These are phyloP conservation scores for Diaporthe velutina DNA, from an alignment of 2,329 filamentous ascomycete species.

Conservation along the genomic window DNA sequence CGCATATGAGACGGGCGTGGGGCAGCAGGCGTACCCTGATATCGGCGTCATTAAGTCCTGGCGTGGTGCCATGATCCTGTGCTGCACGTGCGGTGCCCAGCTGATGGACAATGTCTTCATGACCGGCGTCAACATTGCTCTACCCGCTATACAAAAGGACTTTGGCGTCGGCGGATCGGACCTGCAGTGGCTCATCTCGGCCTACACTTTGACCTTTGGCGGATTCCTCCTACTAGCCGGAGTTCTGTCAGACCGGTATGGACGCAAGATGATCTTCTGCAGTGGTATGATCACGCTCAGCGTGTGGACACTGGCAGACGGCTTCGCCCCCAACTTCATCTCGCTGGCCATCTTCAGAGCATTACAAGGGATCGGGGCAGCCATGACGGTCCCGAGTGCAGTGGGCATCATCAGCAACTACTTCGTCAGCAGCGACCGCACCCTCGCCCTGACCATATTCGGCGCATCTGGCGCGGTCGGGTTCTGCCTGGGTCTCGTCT, in stretches of 20 bases:
- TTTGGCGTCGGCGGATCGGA: constrained; percentile 45
- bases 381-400: constrained; percentile 60
- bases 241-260: constrained; percentile 53
- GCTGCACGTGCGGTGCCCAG: constrained; percentile 56
- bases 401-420: constrained; percentile 58
- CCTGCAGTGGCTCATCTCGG: constrained; percentile 56
- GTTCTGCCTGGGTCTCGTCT: constrained; percentile 55
- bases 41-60: constrained; percentile 47
- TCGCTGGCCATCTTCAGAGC: constrained; percentile 58
- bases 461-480: constrained; percentile 54
- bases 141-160: constrained; percentile 53
- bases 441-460: constrained; percentile 54
- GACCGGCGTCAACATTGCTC: constrained; percentile 55
- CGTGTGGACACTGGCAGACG: constrained; percentile 50
- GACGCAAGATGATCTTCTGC: constrained; percentile 53
- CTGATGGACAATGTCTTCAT: constrained; percentile 59
- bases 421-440: constrained; percentile 53
- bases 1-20: constrained; percentile 25
- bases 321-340: constrained; percentile 56
- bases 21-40: constrained; percentile 36
- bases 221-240: constrained; percentile 51
- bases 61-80: constrained; percentile 53
- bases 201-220: constrained; percentile 55
- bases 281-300: constrained; percentile 52
- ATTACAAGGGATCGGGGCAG: constrained; percentile 59